phyloP scores from a whole-genome alignment of 768 basidiomycete species.

The Boletellus emodensis region DNA sequence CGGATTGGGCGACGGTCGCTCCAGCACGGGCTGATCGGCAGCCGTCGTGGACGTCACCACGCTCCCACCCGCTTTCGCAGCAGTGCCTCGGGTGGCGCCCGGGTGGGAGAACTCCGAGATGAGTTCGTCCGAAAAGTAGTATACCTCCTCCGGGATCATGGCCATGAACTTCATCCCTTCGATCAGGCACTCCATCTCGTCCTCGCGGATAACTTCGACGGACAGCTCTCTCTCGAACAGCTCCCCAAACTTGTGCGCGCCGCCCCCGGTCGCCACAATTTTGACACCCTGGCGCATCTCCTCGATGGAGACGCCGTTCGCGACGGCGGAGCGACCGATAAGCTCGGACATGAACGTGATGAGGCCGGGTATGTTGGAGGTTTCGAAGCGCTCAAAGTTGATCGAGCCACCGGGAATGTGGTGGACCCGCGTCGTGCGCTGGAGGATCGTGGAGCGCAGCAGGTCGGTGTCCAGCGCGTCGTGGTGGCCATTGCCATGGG shows the following conservation, averaged over 20 bases:
- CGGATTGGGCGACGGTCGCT: constrained; percentile 87
- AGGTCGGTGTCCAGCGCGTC: constrained; percentile 38
- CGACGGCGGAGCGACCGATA: constrained; percentile 78
- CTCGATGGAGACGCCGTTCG: constrained; percentile 83
- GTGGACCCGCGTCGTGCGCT: constrained; percentile 50
- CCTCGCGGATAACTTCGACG: constrained; percentile 86
- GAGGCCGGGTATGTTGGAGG: constrained; percentile 78
- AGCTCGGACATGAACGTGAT: constrained; percentile 84
- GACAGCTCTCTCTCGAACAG: constrained; percentile 67
- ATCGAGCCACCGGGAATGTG: constrained; percentile 95
- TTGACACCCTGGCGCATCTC: constrained; percentile 92
- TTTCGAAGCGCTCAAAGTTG: constrained; percentile 97
- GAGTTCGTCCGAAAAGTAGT: constrained; percentile 97
- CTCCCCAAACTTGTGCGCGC: constrained; percentile 92
- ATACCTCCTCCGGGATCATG: constrained; percentile 94
- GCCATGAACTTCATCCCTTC: constrained; percentile 95
- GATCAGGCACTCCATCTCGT: constrained; percentile 99
- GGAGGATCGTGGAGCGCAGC: constrained; percentile 62
- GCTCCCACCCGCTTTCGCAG: not conserved
- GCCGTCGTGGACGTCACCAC: constrained; percentile 8
- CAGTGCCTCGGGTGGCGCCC: constrained; percentile 10
- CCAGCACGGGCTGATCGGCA: constrained; percentile 38
- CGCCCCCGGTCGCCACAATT: constrained; percentile 97
- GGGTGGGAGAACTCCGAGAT: constrained; percentile 62
- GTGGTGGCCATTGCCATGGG: constrained; percentile 29